Evolutionary conservation across 2,329 filamentous ascomycete genomes (phyloP).

Genomic region (Trichothecium roseum): DNA sequence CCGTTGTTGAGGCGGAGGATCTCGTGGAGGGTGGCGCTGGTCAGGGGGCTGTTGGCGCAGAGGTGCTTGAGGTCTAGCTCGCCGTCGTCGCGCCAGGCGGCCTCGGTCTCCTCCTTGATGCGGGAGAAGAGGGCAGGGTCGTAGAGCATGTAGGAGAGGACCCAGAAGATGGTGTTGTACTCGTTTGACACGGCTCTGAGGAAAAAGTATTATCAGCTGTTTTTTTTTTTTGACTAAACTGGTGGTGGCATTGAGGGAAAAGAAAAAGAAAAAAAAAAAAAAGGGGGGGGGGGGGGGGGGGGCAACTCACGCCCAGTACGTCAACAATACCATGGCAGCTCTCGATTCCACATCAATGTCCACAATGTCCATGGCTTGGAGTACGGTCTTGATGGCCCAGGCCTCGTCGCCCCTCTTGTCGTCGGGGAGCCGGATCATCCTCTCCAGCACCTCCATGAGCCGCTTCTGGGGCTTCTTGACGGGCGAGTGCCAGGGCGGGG

Average conservation of each 20-base stretch:
- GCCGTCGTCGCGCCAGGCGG: background rate
- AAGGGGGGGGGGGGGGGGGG: background rate
- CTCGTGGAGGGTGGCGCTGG: background rate
- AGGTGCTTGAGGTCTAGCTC: background rate
- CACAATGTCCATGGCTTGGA: background rate
- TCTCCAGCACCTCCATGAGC: background rate
- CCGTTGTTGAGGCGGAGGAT: background rate
- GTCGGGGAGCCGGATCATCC: background rate
- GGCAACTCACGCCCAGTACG: slow-evolving; percentile 1
- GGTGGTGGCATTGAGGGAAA: too few species aligned
- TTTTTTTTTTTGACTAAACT: too few species aligned
- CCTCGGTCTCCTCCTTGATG: background rate
- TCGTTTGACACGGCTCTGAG: background rate
- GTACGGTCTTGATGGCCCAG: background rate
- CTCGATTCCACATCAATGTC: slow-evolving; percentile 1
- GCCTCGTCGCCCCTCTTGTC: background rate
- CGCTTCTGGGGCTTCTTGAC: background rate
- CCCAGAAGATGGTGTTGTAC: slow-evolving; percentile 1
- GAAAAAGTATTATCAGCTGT: too few species aligned
- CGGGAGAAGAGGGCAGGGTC: background rate
- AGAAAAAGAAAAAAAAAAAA: too few species aligned
- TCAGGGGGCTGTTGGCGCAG: background rate
- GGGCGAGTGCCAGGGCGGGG: background rate
- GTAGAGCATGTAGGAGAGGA: background rate
- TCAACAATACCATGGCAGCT: background rate